These are phyloP conservation scores for Cyclocybe aegerita DNA, from an alignment of 768 basidiomycete genomes.

Conservation along the genomic window DNA sequence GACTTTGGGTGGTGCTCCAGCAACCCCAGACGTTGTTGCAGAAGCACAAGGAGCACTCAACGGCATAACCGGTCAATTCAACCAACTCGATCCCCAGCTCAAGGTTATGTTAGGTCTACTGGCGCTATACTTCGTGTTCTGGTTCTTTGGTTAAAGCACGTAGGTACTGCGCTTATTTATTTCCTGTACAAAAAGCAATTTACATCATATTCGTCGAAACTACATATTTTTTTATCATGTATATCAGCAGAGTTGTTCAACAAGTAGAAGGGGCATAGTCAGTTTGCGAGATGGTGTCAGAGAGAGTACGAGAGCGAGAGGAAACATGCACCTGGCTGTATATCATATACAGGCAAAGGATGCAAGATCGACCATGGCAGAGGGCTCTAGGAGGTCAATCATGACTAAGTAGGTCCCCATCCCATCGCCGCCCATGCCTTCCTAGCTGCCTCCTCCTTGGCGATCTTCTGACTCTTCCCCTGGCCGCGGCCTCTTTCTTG, in stretches of 20 bases:
- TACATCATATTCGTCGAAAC: neutral
- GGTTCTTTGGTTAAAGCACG: slow-evolving; percentile 39
- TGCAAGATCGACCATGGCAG: slow-evolving; percentile 22
- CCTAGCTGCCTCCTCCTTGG: slow-evolving; percentile 68
- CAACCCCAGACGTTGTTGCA: slow-evolving; percentile 31
- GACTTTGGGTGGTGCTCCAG: slow-evolving; percentile 58
- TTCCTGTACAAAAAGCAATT: neutral
- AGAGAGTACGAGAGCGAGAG: slow-evolving; percentile 1
- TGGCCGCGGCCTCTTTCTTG: slow-evolving; percentile 46
- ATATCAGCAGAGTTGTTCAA: neutral
- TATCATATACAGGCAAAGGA: slow-evolving; percentile 4
- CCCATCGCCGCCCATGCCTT: slow-evolving; percentile 53
- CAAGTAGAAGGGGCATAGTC: neutral
- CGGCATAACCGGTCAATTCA: slow-evolving; percentile 34
- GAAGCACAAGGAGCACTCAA: slow-evolving; percentile 32
- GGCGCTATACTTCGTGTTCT: slow-evolving; percentile 62
- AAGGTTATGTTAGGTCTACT: slow-evolving; percentile 63
- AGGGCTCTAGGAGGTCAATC: slow-evolving; percentile 17
- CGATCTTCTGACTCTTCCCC: slow-evolving; percentile 63
- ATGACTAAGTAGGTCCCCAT: slow-evolving; percentile 39
- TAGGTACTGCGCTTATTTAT: slow-evolving; percentile 1
- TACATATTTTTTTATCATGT: slow-evolving; percentile 1
- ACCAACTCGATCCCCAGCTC: slow-evolving; percentile 63
- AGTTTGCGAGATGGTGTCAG: neutral
- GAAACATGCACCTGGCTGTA: slow-evolving; percentile 16